These are phyloP conservation scores for Hypoxylon rubiginosum DNA, from an alignment of 2,329 filamentous ascomycete species.

Conservation along the genomic window DNA sequence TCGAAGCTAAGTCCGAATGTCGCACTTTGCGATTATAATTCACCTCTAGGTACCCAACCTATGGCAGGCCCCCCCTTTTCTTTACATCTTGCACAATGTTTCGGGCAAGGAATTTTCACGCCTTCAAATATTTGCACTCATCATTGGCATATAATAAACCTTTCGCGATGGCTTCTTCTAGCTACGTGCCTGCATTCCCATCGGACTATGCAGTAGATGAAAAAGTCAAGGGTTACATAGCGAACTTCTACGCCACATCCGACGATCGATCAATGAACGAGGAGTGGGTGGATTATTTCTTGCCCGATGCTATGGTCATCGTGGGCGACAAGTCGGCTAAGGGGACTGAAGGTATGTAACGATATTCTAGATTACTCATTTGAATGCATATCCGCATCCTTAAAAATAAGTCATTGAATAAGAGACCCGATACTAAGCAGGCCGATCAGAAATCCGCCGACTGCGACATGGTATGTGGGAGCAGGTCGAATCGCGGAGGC, in stretches of 20 bases:
- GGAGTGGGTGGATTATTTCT: slow-evolving; percentile 60
- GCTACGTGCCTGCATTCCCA: slow-evolving; percentile 51
- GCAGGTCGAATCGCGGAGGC: slow-evolving; percentile 55
- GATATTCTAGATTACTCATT: background rate
- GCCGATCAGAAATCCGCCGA: slow-evolving; percentile 55
- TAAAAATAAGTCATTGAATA: background rate
- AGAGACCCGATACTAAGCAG: background rate
- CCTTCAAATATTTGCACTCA: background rate
- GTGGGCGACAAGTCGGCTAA: slow-evolving; percentile 58
- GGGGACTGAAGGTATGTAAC: slow-evolving; percentile 52
- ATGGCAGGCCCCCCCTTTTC: background rate
- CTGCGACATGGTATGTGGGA: slow-evolving; percentile 62
- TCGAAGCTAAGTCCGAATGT: slow-evolving; percentile 14
- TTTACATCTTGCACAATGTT: background rate
- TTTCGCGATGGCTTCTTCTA: slow-evolving; percentile 17
- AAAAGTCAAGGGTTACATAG: slow-evolving; percentile 55
- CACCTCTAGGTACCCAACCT: background rate
- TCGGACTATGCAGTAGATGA: slow-evolving; percentile 33
- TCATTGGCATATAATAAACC: background rate
- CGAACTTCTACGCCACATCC: slow-evolving; percentile 60
- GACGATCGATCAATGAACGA: slow-evolving; percentile 59
- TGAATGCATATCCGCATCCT: no score
- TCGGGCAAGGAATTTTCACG: background rate
- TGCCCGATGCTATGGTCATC: slow-evolving; percentile 57
- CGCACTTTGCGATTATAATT: background rate